Evolutionary conservation across 345 rosid genomes (phyloP).

Genomic region (Eucalyptus erythrocorys): DNA sequence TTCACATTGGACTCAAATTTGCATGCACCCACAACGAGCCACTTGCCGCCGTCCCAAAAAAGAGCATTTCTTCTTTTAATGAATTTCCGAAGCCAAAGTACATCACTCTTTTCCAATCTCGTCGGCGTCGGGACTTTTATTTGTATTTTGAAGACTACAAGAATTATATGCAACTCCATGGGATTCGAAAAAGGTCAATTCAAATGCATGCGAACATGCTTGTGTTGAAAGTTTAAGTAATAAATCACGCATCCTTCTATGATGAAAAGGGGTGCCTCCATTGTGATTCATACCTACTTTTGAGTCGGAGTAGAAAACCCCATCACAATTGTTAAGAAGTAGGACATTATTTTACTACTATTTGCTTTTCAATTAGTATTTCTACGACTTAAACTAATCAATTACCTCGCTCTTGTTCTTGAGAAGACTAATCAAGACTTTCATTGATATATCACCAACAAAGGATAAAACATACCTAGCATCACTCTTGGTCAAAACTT

Average conservation of each 20-base stretch:
- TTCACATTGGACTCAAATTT: background rate
- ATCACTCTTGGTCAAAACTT: background rate
- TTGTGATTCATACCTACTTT: background rate
- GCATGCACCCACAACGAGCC: rapidly evolving
- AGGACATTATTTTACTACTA: background rate
- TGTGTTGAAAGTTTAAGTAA: no score
- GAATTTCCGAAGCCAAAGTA: background rate
- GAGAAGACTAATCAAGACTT: background rate
- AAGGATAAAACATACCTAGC: background rate
- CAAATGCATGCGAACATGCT: no score
- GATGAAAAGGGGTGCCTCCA: rapidly evolving
- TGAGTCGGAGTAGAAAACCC: background rate
- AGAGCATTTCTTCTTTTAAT: background rate
- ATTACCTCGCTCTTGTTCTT: background rate
- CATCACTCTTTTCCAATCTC: background rate
- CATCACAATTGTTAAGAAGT: background rate
- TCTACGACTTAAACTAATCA: background rate
- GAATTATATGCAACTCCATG: background rate
- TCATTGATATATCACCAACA: background rate
- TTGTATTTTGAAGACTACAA: background rate
- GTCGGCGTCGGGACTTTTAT: rapidly evolving
- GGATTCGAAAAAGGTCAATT: background rate
- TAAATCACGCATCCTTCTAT: rapidly evolving
- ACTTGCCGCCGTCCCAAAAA: no score
- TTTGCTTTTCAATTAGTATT: background rate